phyloP scores from a whole-genome alignment of 108 stramenopile species.

The Skeletonema marinoi region DNA sequence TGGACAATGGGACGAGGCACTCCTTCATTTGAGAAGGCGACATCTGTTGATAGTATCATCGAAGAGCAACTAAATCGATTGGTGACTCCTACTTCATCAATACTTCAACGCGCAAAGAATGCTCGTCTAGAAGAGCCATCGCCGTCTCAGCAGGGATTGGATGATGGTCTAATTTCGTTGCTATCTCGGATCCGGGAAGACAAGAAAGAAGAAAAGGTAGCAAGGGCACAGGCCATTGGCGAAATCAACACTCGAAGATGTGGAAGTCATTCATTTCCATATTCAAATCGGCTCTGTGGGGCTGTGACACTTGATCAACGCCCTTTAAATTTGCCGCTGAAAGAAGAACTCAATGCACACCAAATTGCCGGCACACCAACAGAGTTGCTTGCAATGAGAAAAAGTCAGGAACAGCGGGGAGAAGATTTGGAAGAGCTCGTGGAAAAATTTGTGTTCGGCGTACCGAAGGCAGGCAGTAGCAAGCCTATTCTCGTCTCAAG shows the following conservation, averaged over 20 bases:
- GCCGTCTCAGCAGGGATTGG: slow-evolving; percentile 18
- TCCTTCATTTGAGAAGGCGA: slow-evolving; percentile 49
- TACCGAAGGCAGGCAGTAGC: slow-evolving; percentile 67
- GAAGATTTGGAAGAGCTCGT: slow-evolving; percentile 59
- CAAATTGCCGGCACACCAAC: slow-evolving; percentile 63
- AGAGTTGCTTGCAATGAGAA: slow-evolving; percentile 64
- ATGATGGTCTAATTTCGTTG: slow-evolving; percentile 45
- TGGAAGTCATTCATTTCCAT: slow-evolving; percentile 49
- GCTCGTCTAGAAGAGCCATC: slow-evolving; percentile 29
- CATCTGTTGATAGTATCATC: slow-evolving; percentile 50
- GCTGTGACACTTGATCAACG: slow-evolving; percentile 46
- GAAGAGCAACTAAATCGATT: slow-evolving; percentile 38
- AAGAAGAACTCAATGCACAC: slow-evolving; percentile 34
- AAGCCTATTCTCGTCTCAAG: slow-evolving; percentile 38
- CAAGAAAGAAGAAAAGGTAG: slow-evolving; percentile 27
- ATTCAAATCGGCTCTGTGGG: slow-evolving; percentile 37
- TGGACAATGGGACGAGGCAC: slow-evolving; percentile 64
- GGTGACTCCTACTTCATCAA: slow-evolving; percentile 25
- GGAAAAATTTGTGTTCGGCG: slow-evolving; percentile 81
- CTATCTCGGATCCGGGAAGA: slow-evolving; percentile 38
- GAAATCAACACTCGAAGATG: slow-evolving; percentile 63
- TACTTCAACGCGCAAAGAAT: slow-evolving; percentile 20
- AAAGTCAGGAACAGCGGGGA: slow-evolving; percentile 56
- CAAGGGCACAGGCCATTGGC: slow-evolving; percentile 45
- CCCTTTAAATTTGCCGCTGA: slow-evolving; percentile 31